A percentile compares a stretch with the other conserved stretches of the same genome.
phyloP scores from a whole-genome alignment of 1,284 basidiomycete genomes.

The Naganishia cerealis region DNA sequence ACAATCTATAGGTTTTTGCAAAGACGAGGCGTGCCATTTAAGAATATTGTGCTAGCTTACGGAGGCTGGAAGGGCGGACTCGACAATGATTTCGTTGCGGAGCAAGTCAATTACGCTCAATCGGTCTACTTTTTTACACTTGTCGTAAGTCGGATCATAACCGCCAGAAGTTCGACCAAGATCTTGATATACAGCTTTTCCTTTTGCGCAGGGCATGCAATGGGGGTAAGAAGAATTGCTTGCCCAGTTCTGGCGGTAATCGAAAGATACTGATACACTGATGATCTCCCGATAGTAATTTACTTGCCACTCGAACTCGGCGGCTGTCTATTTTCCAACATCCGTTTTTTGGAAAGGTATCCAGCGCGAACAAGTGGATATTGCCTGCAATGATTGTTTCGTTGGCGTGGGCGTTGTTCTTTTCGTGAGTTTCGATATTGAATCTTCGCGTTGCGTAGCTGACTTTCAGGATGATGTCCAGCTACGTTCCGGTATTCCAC shows the following conservation, averaged over 20 bases:
- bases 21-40: constrained; percentile 61
- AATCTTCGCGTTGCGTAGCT: not conserved
- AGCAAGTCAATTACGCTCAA: constrained; percentile 57
- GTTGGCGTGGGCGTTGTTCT: constrained; percentile 60
- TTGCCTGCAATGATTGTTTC: constrained; percentile 59
- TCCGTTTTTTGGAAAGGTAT: constrained; percentile 51
- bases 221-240: constrained; percentile 55
- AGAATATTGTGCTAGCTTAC: constrained; percentile 58
- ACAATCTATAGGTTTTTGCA: constrained; percentile 54
- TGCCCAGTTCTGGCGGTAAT: constrained; percentile 3
- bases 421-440: constrained; percentile 40
- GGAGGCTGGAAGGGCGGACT: constrained; percentile 49
- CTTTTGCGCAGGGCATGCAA: constrained; percentile 59
- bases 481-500: constrained; percentile 62
- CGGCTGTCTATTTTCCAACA: constrained; percentile 59
- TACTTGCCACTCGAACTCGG: constrained; percentile 59
- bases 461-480: constrained; percentile 34
- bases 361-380: constrained; percentile 54
- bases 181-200: not conserved
- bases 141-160: constrained; percentile 49
- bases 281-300: constrained; percentile 51
- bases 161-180: not conserved
- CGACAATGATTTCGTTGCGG: constrained; percentile 48
- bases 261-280: constrained; percentile 19
- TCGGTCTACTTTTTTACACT: constrained; percentile 63